phyloP scores from a whole-genome alignment of 257 asterid species.

The Mitragyna speciosa region DNA sequence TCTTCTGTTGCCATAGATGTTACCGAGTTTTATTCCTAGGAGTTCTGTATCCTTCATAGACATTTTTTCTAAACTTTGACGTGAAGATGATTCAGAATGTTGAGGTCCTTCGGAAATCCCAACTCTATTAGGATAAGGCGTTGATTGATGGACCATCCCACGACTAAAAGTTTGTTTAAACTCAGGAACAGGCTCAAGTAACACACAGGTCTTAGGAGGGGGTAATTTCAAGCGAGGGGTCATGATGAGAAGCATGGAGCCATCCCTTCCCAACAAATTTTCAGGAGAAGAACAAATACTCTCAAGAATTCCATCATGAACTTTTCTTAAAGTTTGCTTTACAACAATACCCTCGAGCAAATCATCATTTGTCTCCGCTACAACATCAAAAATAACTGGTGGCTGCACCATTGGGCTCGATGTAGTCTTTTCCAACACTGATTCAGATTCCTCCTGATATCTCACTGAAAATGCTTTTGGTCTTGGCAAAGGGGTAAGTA shows the following conservation, averaged over 20 bases:
- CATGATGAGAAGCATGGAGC: conserved; percentile 45
- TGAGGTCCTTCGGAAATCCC: conserved; percentile 35
- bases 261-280: conserved; percentile 30
- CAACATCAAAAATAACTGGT: conserved; percentile 22
- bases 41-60: conserved; percentile 60
- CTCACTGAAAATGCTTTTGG: conserved; percentile 42
- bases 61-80: conserved; percentile 42
- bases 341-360: conserved; percentile 26
- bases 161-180: conserved; percentile 39
- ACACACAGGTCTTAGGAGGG: conserved; percentile 80
- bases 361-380: conserved; percentile 27
- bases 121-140: conserved; percentile 55
- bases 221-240: conserved; percentile 81
- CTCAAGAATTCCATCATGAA: conserved; percentile 29
- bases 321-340: conserved; percentile 32
- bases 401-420: conserved; percentile 25
- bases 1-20: conserved; percentile 37
- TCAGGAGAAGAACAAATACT: conserved; percentile 42
- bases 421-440: conserved; percentile 25
- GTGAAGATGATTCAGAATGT: conserved; percentile 62
- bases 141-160: conserved; percentile 41
- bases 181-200: conserved; percentile 76
- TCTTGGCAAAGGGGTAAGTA: conserved; percentile 82
- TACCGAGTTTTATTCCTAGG: conserved; percentile 48
- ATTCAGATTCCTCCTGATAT: conserved; percentile 30